Evolutionary conservation across 768 basidiomycete genomes (phyloP).

Genomic region (Boletus pseudo-olivaceus): DNA sequence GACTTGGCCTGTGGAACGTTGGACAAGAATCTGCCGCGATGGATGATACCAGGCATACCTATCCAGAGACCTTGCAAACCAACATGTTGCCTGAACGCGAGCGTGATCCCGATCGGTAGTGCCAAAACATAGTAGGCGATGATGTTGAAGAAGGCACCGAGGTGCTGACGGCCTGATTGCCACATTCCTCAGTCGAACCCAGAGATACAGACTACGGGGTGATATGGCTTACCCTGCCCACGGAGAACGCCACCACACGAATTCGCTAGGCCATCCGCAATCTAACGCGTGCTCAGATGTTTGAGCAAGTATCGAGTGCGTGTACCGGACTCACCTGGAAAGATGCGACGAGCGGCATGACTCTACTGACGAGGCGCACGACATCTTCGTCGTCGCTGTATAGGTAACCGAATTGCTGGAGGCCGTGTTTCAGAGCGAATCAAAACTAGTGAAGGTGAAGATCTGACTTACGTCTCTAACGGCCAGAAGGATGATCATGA

Average conservation of each 20-base stretch:
- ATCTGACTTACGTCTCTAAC: conserved; percentile 48
- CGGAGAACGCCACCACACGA: conserved; percentile 49
- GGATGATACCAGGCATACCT: conserved; percentile 24
- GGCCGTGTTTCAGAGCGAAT: not conserved
- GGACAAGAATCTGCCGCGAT: conserved; percentile 7
- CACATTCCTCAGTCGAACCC: conserved; percentile 1
- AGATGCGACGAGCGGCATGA: conserved; percentile 53
- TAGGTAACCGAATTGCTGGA: conserved; percentile 56
- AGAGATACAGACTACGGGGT: not conserved
- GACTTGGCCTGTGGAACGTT: conserved; percentile 53
- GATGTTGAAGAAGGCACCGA: conserved; percentile 72
- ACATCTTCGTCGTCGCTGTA: conserved; percentile 63
- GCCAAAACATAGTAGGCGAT: conserved; percentile 60
- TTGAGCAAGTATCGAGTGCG: not conserved
- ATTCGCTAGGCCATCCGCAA: conserved; percentile 50
- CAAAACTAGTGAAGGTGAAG: not conserved
- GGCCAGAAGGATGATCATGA: conserved; percentile 58
- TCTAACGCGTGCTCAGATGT: conserved; percentile 24
- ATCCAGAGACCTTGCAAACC: conserved; percentile 54
- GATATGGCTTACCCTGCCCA: conserved; percentile 38
- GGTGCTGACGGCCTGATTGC: conserved; percentile 50
- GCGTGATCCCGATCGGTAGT: conserved; percentile 48
- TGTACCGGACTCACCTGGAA: conserved; percentile 39
- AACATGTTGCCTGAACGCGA: conserved; percentile 44
- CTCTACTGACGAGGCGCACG: conserved; percentile 45